Conservation (phyloP, 805 yeast species). For the Candida ulmi region DNA sequence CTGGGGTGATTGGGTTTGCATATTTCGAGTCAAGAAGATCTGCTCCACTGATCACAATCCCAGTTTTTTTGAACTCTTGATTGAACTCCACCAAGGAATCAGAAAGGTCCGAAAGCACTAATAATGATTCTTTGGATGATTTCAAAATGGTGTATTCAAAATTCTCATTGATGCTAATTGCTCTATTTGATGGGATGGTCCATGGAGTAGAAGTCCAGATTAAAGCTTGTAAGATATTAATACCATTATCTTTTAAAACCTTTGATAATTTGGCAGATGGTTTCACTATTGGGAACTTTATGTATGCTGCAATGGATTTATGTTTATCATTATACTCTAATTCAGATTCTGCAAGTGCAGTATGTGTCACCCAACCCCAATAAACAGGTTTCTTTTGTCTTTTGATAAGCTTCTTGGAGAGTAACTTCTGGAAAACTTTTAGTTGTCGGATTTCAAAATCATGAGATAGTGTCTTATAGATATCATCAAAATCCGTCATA, state of each 20-base stretch:
- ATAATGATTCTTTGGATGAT: conserved; percentile 34
- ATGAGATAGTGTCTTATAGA: conserved; percentile 68
- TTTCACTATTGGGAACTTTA: conserved; percentile 53
- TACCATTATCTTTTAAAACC: conserved; percentile 4
- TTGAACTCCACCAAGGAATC: conserved; percentile 31
- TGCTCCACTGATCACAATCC: conserved; percentile 35
- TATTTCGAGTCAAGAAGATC: conserved; percentile 40
- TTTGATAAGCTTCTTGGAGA: conserved; percentile 61
- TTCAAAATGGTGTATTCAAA: conserved; percentile 51
- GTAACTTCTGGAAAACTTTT: conserved; percentile 57
- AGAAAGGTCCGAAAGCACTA: conserved; percentile 53
- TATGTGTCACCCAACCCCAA: conserved; percentile 93
- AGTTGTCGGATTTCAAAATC: conserved; percentile 74
- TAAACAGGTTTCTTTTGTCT: conserved; percentile 92
- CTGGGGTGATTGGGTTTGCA: conserved; percentile 45
- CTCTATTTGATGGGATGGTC: conserved; percentile 88
- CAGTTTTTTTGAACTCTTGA: conserved; percentile 13
- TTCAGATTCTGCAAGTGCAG: conserved; percentile 97
- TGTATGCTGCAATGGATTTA: conserved; percentile 59
- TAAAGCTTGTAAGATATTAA: conserved; percentile 29
- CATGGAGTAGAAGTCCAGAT: conserved; percentile 99
- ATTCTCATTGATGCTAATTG: conserved; percentile 63
- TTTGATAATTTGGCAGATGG: conserved; percentile 15
- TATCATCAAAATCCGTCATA: conserved; percentile 74
- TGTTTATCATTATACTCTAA: conserved; percentile 78